Evolutionary conservation across 495 filamentous ascomycete genomes (phyloP).

Genomic region (Penicillium desertorum): DNA sequence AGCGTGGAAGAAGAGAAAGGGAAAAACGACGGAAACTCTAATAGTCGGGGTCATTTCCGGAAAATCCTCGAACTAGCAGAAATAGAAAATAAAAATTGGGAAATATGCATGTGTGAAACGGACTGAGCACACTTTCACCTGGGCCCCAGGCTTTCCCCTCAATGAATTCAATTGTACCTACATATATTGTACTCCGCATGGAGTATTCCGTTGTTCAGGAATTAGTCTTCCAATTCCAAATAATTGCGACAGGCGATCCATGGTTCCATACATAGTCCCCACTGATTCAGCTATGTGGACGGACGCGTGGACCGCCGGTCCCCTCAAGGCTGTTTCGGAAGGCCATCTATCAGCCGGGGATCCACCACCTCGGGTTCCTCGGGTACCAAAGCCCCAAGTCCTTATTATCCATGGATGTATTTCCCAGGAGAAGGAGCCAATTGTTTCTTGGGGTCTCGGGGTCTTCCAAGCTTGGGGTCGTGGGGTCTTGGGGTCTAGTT

Average conservation of each 20-base stretch:
- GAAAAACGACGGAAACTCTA: conserved; percentile 6
- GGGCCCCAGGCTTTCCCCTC: background rate
- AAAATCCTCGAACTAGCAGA: conserved; percentile 10
- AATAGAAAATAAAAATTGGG: background rate
- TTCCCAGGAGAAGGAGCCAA: background rate
- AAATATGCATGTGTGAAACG: conserved; percentile 1
- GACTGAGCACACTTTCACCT: conserved; percentile 6
- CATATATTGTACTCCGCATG: too few species aligned
- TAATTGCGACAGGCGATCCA: conserved; percentile 11
- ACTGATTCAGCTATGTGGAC: too few species aligned
- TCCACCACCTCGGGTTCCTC: conserved; percentile 7
- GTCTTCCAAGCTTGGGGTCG: too few species aligned
- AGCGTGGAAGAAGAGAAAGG: conserved; percentile 8
- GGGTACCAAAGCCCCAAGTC: conserved; percentile 10
- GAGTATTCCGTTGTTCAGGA: conserved; percentile 3
- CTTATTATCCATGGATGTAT: background rate
- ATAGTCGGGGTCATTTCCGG: conserved; percentile 7
- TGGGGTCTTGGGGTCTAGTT: too few species aligned
- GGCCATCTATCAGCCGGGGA: conserved; percentile 9
- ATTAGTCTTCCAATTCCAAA: conserved; percentile 24
- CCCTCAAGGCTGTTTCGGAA: background rate
- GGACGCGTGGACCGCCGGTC: conserved; percentile 3
- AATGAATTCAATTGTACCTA: background rate
- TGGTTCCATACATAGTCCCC: background rate
- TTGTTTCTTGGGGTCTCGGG: too few species aligned